A percentile compares a stretch with the other conserved stretches of the same genome.
phyloP scores from a whole-genome alignment of 805 yeast species.

The Ogataea pilisensis region DNA sequence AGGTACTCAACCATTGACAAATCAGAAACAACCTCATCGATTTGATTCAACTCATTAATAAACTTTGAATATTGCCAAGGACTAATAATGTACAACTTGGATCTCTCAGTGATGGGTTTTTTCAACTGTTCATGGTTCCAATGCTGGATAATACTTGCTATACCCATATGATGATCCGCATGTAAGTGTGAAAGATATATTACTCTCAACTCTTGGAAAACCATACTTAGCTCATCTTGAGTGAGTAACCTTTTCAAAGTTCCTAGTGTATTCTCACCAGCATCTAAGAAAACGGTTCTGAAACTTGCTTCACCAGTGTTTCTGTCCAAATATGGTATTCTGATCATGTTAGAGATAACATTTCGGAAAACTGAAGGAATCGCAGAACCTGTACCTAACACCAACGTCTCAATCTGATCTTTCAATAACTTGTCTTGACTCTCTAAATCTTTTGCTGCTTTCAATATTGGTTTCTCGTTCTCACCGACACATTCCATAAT shows the following conservation, averaged over 20 bases:
- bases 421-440: too few relatives aligned
- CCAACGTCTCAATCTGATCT: constrained; percentile 61
- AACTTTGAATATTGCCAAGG: constrained; percentile 76
- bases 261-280: constrained; percentile 93
- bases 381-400: constrained; percentile 93
- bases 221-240: constrained; percentile 32
- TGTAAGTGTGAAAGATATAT: constrained; percentile 85
- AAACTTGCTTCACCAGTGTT: constrained; percentile 13
- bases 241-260: constrained; percentile 61
- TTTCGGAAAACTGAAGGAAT: constrained; percentile 81
- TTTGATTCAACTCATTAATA: constrained; percentile 56
- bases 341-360: constrained; percentile 73
- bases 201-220: constrained; percentile 59
- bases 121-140: constrained; percentile 50
- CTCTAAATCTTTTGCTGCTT: constrained; percentile 3
- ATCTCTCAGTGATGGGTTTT: constrained; percentile 30
- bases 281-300: constrained; percentile 67
- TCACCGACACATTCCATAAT: constrained; percentile 6
- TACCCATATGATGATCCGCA: constrained; percentile 95
- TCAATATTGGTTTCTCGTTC: background rate
- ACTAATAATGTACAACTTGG: constrained; percentile 52
- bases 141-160: constrained; percentile 59
- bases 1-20: constrained; percentile 16
- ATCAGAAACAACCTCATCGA: constrained; percentile 17
- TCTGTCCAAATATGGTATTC: constrained; percentile 49